phyloP scores from a whole-genome alignment of 805 yeast genomes.

The Candida incommunis region DNA sequence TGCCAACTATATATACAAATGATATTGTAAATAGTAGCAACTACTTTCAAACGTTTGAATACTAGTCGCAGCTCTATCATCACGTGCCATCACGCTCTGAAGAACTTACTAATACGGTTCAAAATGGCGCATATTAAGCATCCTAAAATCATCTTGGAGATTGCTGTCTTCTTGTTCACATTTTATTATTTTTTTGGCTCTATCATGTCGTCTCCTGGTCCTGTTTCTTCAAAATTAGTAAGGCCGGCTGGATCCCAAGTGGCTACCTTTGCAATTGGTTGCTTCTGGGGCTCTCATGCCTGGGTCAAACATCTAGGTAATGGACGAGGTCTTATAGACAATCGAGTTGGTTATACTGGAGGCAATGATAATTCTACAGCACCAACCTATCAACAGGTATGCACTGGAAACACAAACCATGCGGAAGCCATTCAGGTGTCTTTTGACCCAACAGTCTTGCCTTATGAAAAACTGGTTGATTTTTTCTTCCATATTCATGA shows the following conservation, averaged over 20 bases:
- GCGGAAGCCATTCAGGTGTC: constrained; percentile 81
- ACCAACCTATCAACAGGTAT: constrained; percentile 61
- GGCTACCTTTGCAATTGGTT: constrained; percentile 48
- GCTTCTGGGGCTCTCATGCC: constrained; percentile 51
- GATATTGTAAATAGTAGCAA: too few relatives aligned
- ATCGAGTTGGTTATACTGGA: constrained; percentile 84
- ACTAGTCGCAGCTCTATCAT: too few relatives aligned
- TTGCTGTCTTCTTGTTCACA: too few relatives aligned
- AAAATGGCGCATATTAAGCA: too few relatives aligned
- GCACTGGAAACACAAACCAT: constrained; percentile 59
- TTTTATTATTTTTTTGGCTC: too few relatives aligned
- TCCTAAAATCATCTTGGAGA: too few relatives aligned
- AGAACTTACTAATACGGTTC: too few relatives aligned
- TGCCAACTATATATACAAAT: too few relatives aligned
- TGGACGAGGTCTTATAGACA: constrained; percentile 51
- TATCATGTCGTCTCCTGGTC: background rate
- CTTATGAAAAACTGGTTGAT: constrained; percentile 50
- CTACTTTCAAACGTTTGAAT: too few relatives aligned
- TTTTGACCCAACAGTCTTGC: constrained; percentile 55
- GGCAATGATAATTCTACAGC: constrained; percentile 31
- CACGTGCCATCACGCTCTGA: too few relatives aligned
- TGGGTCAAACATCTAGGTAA: constrained; percentile 54
- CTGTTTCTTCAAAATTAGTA: constrained; percentile 7
- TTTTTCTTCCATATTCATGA: constrained; percentile 90
- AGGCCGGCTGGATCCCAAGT: constrained; percentile 34